Conservation (phyloP, 768 basidiomycete genomes). For the Psilocybe azurescens region DNA sequence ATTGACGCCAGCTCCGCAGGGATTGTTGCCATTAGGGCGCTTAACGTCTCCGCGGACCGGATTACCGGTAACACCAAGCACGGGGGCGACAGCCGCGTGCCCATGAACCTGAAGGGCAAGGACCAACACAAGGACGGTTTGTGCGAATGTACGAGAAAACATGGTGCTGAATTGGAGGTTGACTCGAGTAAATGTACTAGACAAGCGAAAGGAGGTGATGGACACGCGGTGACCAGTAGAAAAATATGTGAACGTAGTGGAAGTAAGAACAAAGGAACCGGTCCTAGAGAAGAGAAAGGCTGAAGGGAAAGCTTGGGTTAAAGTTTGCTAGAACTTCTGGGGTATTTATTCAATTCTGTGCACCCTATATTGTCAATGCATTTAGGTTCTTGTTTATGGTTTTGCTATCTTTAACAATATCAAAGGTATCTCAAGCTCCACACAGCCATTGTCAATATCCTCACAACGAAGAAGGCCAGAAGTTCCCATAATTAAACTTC, state of each 20-base stretch:
- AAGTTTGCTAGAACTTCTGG: neutral
- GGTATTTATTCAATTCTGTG: neutral
- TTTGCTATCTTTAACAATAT: neutral
- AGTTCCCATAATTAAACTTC: too few relatives aligned
- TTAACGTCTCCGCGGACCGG: constrained; percentile 35
- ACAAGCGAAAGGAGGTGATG: neutral
- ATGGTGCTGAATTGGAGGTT: neutral
- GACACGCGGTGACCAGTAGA: constrained; percentile 3
- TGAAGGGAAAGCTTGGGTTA: neutral
- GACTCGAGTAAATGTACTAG: neutral
- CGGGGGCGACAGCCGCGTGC: constrained; percentile 45
- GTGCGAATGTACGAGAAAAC: neutral
- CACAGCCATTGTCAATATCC: neutral
- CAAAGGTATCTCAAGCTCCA: neutral
- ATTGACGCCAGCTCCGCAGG: constrained; percentile 43
- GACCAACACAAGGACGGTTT: constrained; percentile 21
- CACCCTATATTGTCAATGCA: neutral
- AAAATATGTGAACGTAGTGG: neutral
- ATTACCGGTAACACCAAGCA: constrained; percentile 37
- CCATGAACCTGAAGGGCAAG: constrained; percentile 37
- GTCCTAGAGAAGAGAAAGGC: constrained; percentile 2
- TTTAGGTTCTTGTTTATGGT: neutral
- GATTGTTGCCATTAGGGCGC: constrained; percentile 29
- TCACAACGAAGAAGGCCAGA: neutral
- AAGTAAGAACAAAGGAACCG: constrained; percentile 1